Conservation (phyloP, 805 yeast species). For the Candida insectalens region DNA sequence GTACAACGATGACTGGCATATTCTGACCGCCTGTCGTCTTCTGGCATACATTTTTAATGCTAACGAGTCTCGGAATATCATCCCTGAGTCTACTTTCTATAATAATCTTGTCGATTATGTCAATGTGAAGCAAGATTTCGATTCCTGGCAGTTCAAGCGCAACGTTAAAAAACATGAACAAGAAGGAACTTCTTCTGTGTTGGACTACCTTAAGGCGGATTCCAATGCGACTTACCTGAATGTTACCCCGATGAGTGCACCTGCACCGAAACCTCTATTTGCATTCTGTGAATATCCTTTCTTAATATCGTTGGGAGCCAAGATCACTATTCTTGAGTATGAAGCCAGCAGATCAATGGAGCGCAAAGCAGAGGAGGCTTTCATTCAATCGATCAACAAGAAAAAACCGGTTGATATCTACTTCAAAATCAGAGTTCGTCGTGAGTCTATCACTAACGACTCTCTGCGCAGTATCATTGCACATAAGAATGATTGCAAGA, state of each 20-base stretch:
- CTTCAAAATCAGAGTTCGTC: conserved; percentile 57
- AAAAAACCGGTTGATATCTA: conserved; percentile 55
- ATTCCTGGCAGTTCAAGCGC: conserved; percentile 58
- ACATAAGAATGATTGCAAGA: conserved; percentile 53
- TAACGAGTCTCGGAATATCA: conserved; percentile 27
- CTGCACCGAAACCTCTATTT: conserved; percentile 23
- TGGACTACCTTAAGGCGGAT: conserved; percentile 34
- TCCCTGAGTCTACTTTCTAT: conserved; percentile 46
- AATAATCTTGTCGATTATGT: conserved; percentile 76
- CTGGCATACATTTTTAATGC: conserved; percentile 48
- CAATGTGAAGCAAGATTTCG: conserved; percentile 71
- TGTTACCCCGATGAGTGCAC: conserved; percentile 16
- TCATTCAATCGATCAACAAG: conserved; percentile 55
- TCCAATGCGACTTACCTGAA: conserved; percentile 25
- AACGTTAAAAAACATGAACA: conserved; percentile 13
- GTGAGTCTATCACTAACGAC: conserved; percentile 61
- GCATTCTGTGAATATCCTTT: conserved; percentile 81
- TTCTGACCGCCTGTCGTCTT: conserved; percentile 54
- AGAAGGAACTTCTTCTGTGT: conserved; percentile 23
- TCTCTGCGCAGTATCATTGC: conserved; percentile 56
- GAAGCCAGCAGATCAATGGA: conserved; percentile 80
- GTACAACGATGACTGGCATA: conserved; percentile 78
- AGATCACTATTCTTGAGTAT: conserved; percentile 70
- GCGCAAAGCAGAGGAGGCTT: conserved; percentile 81
- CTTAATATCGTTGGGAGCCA: conserved; percentile 70